Percentiles rank a stretch among this genome's conserved stretches.
Conservation (phyloP, 179 eudicot species). For the Silene noctiflora region DNA sequence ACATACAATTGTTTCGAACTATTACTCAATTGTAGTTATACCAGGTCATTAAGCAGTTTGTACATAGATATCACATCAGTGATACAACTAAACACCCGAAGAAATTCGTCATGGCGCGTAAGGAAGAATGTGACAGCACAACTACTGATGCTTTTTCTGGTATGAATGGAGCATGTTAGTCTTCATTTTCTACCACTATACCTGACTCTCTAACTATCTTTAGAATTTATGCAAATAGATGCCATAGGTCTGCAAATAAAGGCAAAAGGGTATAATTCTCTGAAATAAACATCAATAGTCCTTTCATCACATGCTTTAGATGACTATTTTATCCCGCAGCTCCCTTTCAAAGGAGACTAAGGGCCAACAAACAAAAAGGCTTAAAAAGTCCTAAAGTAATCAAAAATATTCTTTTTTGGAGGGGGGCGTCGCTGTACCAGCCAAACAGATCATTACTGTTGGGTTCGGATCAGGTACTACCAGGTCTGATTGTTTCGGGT, state of each 20-base stretch:
- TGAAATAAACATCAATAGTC: neutral
- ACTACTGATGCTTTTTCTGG: slow-evolving; percentile 13
- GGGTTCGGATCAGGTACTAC: neutral
- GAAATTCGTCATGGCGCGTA: neutral
- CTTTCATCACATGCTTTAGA: slow-evolving; percentile 10
- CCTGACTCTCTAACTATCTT: neutral
- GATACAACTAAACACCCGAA: neutral
- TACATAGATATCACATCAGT: slow-evolving; percentile 4
- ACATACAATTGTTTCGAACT: neutral
- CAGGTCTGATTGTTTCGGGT: neutral
- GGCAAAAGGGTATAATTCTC: neutral
- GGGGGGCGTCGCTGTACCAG: neutral
- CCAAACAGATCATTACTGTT: neutral
- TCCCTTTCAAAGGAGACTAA: neutral
- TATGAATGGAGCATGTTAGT: slow-evolving; percentile 10
- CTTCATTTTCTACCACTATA: neutral
- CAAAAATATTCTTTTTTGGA: slow-evolving; percentile 6
- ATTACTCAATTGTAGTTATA: neutral
- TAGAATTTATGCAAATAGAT: slow-evolving; percentile 13
- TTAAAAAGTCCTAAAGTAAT: slow-evolving; percentile 7
- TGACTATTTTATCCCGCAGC: slow-evolving; percentile 2
- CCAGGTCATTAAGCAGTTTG: neutral
- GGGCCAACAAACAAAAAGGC: slow-evolving; percentile 11
- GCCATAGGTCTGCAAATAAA: slow-evolving; percentile 8
- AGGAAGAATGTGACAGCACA: slow-evolving; percentile 8